phyloP scores from a whole-genome alignment of 2,329 filamentous ascomycete genomes.

The Colletotrichum lentis region DNA sequence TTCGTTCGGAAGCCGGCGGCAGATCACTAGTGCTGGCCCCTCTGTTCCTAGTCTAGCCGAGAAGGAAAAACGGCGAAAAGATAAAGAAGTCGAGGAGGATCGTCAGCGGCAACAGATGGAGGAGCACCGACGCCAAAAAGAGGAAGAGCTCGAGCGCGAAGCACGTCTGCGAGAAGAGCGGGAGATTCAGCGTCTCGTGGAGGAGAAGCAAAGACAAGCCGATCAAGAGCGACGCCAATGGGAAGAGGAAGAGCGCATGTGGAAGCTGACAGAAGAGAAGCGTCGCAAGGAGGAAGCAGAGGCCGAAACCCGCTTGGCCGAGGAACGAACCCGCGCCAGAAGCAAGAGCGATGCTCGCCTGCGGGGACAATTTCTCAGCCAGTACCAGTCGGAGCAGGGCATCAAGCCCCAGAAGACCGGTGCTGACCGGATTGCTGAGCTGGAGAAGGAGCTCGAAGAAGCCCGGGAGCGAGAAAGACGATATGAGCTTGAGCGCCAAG shows the following conservation, averaged over 20 bases:
- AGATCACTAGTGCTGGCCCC: constrained; percentile 87
- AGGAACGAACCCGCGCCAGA: constrained; percentile 71
- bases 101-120: constrained; percentile 63
- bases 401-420: constrained; percentile 41
- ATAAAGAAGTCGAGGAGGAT: constrained; percentile 67
- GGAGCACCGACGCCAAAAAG: constrained; percentile 58
- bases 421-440: constrained; percentile 56
- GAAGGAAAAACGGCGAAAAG: constrained; percentile 75
- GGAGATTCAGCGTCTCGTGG: constrained; percentile 66
- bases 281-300: constrained; percentile 77
- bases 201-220: constrained; percentile 67
- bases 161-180: constrained; percentile 71
- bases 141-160: constrained; percentile 64
- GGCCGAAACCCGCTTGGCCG: constrained; percentile 70
- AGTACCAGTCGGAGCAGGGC: constrained; percentile 80
- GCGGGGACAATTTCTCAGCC: constrained; percentile 83
- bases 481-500: constrained; percentile 66
- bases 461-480: constrained; percentile 70
- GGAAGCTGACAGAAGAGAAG: constrained; percentile 79
- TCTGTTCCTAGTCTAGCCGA: constrained; percentile 82
- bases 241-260: constrained; percentile 79
- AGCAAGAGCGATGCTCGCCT: constrained; percentile 71
- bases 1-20: constrained; percentile 86
- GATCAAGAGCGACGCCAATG: constrained; percentile 76
- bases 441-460: constrained; percentile 76